Evolutionary conservation across 2,329 filamentous ascomycete species (phyloP), one percentile per base, ranked within the genome.

Genomic region (Diaporthe citriasiana): DNA sequence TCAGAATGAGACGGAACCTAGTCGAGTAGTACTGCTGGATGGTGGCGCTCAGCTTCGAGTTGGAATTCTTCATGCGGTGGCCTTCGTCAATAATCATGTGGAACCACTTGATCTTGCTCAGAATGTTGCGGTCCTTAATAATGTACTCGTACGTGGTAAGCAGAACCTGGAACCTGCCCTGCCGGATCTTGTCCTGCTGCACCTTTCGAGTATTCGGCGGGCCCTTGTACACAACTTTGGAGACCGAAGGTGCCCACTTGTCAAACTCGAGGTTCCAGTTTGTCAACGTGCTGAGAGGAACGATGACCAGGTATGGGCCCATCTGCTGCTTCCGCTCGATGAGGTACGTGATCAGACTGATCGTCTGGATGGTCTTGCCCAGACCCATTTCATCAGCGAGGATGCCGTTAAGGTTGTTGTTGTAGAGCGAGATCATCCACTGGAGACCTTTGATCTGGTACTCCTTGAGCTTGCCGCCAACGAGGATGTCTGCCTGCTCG

Each of bases 61-160:
- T 93, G 40, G 94, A 90, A 84, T 99, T 99, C 90, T 99, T 99
- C 97, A 99, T 99, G 82, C 97, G 95, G 84, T 99, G 97, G 85
- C 97, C 97, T 87, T 99, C 97, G 80, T 99, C 97, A 78, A 99
- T 97, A 79, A 99, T 98, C 97, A 99, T 98, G 86, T 99, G 97
- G 79, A 98, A 93, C 97, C 97, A 99, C 85, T 98, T 98, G 85
- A 99, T 96, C 88, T 98, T 98, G 87, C 94, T 97, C 17, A 99
- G 87, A 78, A 99, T 89, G 0, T 96, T 96, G 47, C 97, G 92
- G 81, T 99, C 97, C 86, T 98, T 99, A 90, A 99, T 99, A 85
- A 99, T 97, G 85, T 98, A 99, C 83, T 99, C 97, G 85, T 99
- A 99, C 0, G 97, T 99, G 2, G 97, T 99, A 74, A 99, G 89